Conservation (phyloP, 2,329 filamentous ascomycete species). For the Talaromyces atroroseus region DNA sequence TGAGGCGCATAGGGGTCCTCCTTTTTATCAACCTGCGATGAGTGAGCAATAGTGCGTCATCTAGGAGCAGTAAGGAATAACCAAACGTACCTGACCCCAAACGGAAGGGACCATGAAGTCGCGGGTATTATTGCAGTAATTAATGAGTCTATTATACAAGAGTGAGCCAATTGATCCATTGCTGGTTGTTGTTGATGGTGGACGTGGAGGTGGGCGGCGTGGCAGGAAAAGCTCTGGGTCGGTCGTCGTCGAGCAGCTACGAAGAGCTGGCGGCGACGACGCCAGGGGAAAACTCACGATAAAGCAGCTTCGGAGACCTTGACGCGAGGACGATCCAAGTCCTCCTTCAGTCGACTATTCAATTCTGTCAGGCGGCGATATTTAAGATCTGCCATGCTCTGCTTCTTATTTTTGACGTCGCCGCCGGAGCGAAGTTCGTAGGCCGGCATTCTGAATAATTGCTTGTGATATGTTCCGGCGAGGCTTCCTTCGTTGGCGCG, state of each 20-base stretch:
- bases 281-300: constrained; percentile 54
- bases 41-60: background rate
- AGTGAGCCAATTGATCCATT: constrained; percentile 7
- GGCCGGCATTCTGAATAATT: constrained; percentile 50
- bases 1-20: constrained; percentile 98
- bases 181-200: background rate
- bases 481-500: constrained; percentile 17
- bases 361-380: constrained; percentile 92
- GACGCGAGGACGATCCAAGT: constrained; percentile 90
- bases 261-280: too few relatives aligned
- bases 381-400: constrained; percentile 98
- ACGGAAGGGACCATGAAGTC: constrained; percentile 99
- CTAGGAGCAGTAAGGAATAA: background rate
- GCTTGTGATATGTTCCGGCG: background rate
- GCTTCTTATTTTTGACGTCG: constrained; percentile 82
- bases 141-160: constrained; percentile 67
- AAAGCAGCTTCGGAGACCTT: constrained; percentile 90
- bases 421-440: constrained; percentile 63
- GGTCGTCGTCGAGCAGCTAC: too few relatives aligned
- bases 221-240: constrained; percentile 6
- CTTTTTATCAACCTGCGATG: constrained; percentile 70
- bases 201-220: constrained; percentile 7
- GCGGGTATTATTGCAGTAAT: constrained; percentile 95
- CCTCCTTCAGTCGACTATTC: constrained; percentile 91
- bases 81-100: constrained; percentile 67